Conservation (phyloP, 805 yeast species). For the Metschnikowia baotianmanensis region DNA sequence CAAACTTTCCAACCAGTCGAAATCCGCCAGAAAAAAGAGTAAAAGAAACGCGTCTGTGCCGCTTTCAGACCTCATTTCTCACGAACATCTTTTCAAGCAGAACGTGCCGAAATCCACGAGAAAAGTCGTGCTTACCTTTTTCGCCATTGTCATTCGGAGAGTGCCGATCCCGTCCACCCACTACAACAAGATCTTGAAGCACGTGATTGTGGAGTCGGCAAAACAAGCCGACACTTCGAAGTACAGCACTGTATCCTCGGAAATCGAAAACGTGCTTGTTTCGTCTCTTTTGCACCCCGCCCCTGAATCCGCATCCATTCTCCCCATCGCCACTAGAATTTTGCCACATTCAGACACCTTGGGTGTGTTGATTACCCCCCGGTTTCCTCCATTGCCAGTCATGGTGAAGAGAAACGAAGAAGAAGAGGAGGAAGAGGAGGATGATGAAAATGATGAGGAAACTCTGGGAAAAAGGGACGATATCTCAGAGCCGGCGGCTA, state of each 20-base stretch:
- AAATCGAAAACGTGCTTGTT: slow-evolving; percentile 41
- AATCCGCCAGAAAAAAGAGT: slow-evolving; percentile 34
- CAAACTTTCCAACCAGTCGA: slow-evolving; percentile 13
- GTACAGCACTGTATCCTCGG: slow-evolving; percentile 27
- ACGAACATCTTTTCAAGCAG: slow-evolving; percentile 52
- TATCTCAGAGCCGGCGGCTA: no score
- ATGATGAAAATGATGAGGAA: slow-evolving; percentile 8
- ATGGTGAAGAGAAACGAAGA: not conserved
- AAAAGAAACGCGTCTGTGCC: slow-evolving; percentile 46
- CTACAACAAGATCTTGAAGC: slow-evolving; percentile 52
- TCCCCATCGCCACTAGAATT: slow-evolving; percentile 65
- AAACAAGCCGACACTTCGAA: slow-evolving; percentile 24
- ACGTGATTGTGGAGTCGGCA: slow-evolving; percentile 36
- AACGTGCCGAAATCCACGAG: slow-evolving; percentile 40
- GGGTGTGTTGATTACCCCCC: slow-evolving; percentile 67
- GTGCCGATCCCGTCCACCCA: slow-evolving; percentile 60
- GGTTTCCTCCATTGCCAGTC: slow-evolving; percentile 55
- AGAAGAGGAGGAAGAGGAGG: slow-evolving; percentile 8
- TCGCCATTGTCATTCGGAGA: slow-evolving; percentile 46
- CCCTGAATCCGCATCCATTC: slow-evolving; percentile 55
- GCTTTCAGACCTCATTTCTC: slow-evolving; percentile 66
- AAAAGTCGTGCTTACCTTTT: slow-evolving; percentile 41
- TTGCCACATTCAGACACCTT: slow-evolving; percentile 50
- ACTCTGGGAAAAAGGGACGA: not conserved
- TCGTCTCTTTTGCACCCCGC: slow-evolving; percentile 70